Evolutionary conservation across 129 eudicot genomes (phyloP).

Genomic region (Heracleum sosnowskyi): DNA sequence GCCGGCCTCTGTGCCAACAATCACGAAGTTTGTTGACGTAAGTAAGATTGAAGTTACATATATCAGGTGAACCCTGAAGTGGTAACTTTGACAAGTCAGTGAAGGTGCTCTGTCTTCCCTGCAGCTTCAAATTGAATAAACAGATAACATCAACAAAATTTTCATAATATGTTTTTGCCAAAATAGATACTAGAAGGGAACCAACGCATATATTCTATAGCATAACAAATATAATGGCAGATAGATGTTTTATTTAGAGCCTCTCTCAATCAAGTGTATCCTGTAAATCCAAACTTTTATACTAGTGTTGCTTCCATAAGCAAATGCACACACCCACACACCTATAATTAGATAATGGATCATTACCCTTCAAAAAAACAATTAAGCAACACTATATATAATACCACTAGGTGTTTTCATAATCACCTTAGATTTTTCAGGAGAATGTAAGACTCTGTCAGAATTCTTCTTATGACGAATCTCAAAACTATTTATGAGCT

Average conservation of each 20-base stretch:
- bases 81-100: constrained; percentile 18
- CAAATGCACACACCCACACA: not conserved
- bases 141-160: not conserved
- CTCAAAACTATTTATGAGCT: constrained; percentile 20
- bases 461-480: constrained; percentile 13
- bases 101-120: constrained; percentile 4
- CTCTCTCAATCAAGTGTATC: not conserved
- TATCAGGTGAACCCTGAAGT: constrained; percentile 17
- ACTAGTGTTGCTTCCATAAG: not conserved
- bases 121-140: constrained; percentile 1
- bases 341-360: not conserved
- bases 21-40: constrained; percentile 36
- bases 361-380: not conserved
- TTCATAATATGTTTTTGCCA: not conserved
- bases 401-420: not conserved
- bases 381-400: not conserved
- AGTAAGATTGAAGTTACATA: constrained; percentile 19
- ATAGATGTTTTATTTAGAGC: not conserved
- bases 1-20: constrained; percentile 25
- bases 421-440: constrained; percentile 15
- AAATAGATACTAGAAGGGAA: not conserved
- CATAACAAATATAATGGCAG: not conserved
- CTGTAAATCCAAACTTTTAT: not conserved
- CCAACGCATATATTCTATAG: not conserved
- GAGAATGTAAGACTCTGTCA: not conserved